Conservation (phyloP, 208 protist genomes). For the Acanthamoeba quina region DNA sequence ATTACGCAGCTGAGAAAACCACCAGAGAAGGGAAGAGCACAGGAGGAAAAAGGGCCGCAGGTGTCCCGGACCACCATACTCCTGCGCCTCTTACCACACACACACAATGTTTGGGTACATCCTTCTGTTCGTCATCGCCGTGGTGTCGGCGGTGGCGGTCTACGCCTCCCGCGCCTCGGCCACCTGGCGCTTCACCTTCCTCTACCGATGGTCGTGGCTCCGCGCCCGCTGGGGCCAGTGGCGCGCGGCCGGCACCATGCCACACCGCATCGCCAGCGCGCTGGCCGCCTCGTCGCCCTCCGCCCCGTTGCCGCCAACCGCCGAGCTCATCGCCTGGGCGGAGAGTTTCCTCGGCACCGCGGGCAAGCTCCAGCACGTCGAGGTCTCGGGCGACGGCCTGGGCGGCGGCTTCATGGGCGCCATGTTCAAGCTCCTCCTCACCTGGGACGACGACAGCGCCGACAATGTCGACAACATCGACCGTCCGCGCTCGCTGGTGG, state of each 20-base stretch:
- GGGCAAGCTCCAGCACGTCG: neutral
- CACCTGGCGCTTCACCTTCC: neutral
- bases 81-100: neutral
- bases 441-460: neutral
- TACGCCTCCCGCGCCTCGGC: too few species aligned
- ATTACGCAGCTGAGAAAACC: too few species aligned
- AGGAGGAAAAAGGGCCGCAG: too few species aligned
- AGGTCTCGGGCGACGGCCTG: conserved; percentile 17
- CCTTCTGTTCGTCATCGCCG: neutral
- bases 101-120: neutral
- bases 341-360: neutral
- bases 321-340: conserved; percentile 7
- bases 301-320: neutral
- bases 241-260: neutral
- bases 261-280: conserved; percentile 5
- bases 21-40: too few species aligned
- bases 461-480: neutral
- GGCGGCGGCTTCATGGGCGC: conserved; percentile 44
- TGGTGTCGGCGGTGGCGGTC: neutral
- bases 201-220: neutral
- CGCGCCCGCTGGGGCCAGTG: neutral
- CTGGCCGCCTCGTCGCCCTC: neutral
- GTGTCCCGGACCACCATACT: neutral
- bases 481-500: conserved; percentile 16
- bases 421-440: conserved; percentile 70